A percentile compares a stretch with the other conserved stretches of the same genome.
phyloP scores from a whole-genome alignment of 768 basidiomycete species.

The Psilocybe tampanensis region DNA sequence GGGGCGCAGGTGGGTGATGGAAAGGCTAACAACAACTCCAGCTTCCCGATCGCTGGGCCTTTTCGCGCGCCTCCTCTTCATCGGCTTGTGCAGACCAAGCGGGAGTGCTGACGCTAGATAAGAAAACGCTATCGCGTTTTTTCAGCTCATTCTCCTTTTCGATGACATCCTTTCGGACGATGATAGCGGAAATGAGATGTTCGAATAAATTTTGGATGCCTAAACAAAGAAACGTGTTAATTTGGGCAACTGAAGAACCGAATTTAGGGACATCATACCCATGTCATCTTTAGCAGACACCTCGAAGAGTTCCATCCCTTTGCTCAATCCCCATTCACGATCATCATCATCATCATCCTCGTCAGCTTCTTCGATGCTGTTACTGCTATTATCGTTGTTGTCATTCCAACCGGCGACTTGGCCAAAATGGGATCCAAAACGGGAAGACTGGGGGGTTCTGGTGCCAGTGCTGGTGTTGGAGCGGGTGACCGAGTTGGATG shows the following conservation, averaged over 20 bases:
- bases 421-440: constrained; percentile 61
- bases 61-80: constrained; percentile 71
- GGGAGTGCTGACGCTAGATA: constrained; percentile 64
- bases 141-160: constrained; percentile 80
- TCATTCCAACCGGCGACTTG: constrained; percentile 57
- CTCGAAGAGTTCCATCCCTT: constrained; percentile 87
- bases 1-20: constrained; percentile 19
- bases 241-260: constrained; percentile 7
- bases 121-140: constrained; percentile 82
- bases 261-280: constrained; percentile 49
- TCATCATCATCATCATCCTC: constrained; percentile 61
- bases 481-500: constrained; percentile 47
- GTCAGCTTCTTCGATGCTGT: constrained; percentile 69
- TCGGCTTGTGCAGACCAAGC: constrained; percentile 82
- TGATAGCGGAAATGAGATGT: constrained; percentile 78
- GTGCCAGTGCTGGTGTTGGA: constrained; percentile 50
- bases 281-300: constrained; percentile 89
- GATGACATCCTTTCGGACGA: constrained; percentile 74
- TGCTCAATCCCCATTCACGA: constrained; percentile 75
- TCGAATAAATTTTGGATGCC: constrained; percentile 84
- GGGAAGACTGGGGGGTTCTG: constrained; percentile 55
- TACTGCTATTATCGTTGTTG: constrained; percentile 60
- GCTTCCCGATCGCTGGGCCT: constrained; percentile 49
- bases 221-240: constrained; percentile 32
- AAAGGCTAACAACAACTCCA: constrained; percentile 71